These are phyloP conservation scores for Plasmodium adleri DNA, from an alignment of 169 alveolate genomes.

Conservation along the genomic window DNA sequence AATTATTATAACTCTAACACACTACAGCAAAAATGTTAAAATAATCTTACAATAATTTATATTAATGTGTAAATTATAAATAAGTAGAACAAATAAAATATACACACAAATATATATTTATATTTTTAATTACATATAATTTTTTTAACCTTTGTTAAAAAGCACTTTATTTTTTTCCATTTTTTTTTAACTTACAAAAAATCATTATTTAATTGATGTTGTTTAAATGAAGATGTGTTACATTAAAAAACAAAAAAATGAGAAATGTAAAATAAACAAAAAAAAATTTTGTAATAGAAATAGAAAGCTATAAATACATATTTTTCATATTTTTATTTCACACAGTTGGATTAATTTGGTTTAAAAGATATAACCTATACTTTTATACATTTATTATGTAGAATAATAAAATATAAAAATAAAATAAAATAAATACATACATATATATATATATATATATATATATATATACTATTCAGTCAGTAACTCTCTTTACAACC, in stretches of 20 bases:
- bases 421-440: too few species aligned
- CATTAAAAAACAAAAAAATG: conserved; percentile 15
- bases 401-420: neutral
- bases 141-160: conserved; percentile 26
- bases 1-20: neutral
- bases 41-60: too few species aligned
- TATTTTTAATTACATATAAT: neutral
- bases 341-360: conserved; percentile 7
- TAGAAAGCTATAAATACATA: neutral
- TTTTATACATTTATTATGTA: conserved; percentile 9
- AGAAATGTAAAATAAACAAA: neutral
- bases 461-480: too few species aligned
- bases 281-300: neutral
- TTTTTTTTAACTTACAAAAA: conserved; percentile 13
- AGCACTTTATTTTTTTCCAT: conserved; percentile 11
- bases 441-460: too few species aligned
- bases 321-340: conserved; percentile 6
- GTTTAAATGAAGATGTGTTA: neutral
- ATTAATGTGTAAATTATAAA: too few species aligned
- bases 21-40: too few species aligned
- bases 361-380: neutral
- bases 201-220: conserved; percentile 16
- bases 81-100: too few species aligned
- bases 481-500: too few species aligned
- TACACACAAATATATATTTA: neutral